Percentiles rank a stretch among this genome's conserved stretches.
These are phyloP conservation scores for Xylaria venustula DNA, from an alignment of 495 filamentous ascomycete genomes.

Conservation along the genomic window DNA sequence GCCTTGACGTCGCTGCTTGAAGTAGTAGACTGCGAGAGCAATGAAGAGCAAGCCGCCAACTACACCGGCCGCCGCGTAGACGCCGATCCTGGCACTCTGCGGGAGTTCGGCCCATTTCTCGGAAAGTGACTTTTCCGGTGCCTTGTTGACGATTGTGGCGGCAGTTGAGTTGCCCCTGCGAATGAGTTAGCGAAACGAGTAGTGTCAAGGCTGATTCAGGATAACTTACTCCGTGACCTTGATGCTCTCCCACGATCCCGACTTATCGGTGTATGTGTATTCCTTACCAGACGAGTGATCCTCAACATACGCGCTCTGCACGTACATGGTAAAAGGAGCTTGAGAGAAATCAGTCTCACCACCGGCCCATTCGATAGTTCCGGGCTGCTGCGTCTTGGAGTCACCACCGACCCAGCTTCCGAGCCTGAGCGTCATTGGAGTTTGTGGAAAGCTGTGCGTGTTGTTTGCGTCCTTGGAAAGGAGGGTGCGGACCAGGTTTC, in stretches of 20 bases:
- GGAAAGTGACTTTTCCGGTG: conserved; percentile 44
- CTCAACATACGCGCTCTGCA: conserved; percentile 62
- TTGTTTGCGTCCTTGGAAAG: conserved; percentile 61
- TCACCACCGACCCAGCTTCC: conserved; percentile 90
- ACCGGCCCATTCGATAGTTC: conserved; percentile 71
- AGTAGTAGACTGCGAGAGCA: conserved; percentile 57
- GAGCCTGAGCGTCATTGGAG: conserved; percentile 79
- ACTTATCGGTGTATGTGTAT: conserved; percentile 66
- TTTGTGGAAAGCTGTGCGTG: conserved; percentile 73
- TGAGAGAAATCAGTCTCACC: conserved; percentile 68
- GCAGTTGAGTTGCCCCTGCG: conserved; percentile 64
- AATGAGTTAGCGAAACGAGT: conserved; percentile 6
- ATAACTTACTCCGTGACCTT: conserved; percentile 59
- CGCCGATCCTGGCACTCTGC: conserved; percentile 52
- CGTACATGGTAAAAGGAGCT: conserved; percentile 74
- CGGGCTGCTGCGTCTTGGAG: conserved; percentile 48
- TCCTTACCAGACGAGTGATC: conserved; percentile 68
- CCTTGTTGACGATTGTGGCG: conserved; percentile 38
- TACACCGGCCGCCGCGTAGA: conserved; percentile 56
- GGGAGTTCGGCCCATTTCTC: conserved; percentile 61
- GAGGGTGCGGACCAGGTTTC: conserved; percentile 63
- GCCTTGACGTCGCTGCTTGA: conserved; percentile 66
- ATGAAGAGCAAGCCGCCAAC: conserved; percentile 49
- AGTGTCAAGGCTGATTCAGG: not conserved
- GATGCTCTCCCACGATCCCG: conserved; percentile 70